phyloP scores from a whole-genome alignment of 2,329 filamentous ascomycete genomes.

The Pleoardoris graminearum region DNA sequence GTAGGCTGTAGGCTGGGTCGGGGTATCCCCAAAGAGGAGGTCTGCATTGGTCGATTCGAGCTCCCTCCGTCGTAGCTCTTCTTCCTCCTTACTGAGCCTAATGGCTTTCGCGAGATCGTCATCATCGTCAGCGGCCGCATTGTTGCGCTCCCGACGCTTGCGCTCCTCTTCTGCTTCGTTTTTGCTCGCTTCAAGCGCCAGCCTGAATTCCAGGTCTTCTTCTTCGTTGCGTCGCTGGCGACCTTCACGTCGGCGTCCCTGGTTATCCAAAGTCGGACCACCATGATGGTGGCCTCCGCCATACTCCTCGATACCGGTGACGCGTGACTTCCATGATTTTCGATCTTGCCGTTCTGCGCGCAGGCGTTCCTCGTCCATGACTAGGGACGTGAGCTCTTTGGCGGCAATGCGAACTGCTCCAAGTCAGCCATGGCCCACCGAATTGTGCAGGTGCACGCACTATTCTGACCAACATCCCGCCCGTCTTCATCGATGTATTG shows the following conservation, averaged over 20 bases:
- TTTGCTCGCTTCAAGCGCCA: slow-evolving; percentile 94
- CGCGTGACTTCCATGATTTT: slow-evolving; percentile 94
- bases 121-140: slow-evolving; percentile 61
- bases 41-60: slow-evolving; percentile 83
- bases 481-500: slow-evolving; percentile 96
- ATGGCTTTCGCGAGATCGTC: slow-evolving; percentile 95
- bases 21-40: slow-evolving; percentile 83
- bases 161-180: slow-evolving; percentile 89
- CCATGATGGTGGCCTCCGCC: slow-evolving; percentile 49
- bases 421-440: slow-evolving; percentile 20
- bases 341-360: slow-evolving; percentile 88
- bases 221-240: slow-evolving; percentile 70
- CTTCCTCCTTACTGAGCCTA: slow-evolving; percentile 90
- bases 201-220: slow-evolving; percentile 79
- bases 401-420: slow-evolving; percentile 84
- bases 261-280: slow-evolving; percentile 21
- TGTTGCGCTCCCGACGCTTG: slow-evolving; percentile 65
- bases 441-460: slow-evolving; percentile 57
- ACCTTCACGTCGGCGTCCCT: slow-evolving; percentile 46
- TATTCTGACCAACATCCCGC: slow-evolving; percentile 93
- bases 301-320: slow-evolving; percentile 88
- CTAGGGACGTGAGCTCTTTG: slow-evolving; percentile 89
- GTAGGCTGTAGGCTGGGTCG: slow-evolving; percentile 66
- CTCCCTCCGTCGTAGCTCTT: slow-evolving; percentile 82
- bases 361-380: slow-evolving; percentile 91